Base-by-base conservation (phyloP, 2,329 filamentous ascomycete genomes). In the Xylariaceae sp. region DNA sequence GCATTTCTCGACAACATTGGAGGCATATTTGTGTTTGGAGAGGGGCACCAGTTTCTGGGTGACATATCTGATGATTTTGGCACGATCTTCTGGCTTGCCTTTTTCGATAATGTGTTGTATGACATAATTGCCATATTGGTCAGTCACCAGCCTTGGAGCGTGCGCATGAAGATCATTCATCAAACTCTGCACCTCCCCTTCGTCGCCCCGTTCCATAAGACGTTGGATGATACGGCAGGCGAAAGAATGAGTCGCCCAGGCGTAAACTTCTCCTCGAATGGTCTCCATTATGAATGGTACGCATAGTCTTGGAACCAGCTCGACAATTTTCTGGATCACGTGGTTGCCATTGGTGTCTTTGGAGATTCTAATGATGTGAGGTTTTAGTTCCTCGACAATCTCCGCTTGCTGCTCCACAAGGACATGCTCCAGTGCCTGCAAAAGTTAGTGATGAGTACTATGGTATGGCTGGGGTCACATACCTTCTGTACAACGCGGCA, bases 401-500 rank as follows among this genome's bases (percentile, higher is more conserved):
- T 84, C 82, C 11, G 85, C 86, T 77, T 97, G 92, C 68, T 97
- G 92, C 60, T 96, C 91, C n/a, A 89, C 86, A 6, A 97, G 80
- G 22, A 97, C 86, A 66, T 96, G 87, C 63, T 97, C 90, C 22
- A 99, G 77, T 9, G 92, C 93, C 87, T 91, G 56, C 33, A 11
- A 18, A 2, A 48, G 67, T 69, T 64, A 66, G 59, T 46, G 51
- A 53, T 43, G n/a, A 33, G 16, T 9, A 39, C 18, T 13, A 17
- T 16, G 4, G 28, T 14, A 14, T 31, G 18, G 17, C 41, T 11
- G 16, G 38, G n/a, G 7, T 3, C 64, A 56, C 70, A 58, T 65
- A 90, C 88, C 81, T 96, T 97, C 70, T 99, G 94, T 0, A 99
- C 92, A 10, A 97, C 94, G 49, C 94, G 84, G 67, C 94, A 99